These are phyloP conservation scores for Pseudogymnoascus sp. DNA, from an alignment of 2,329 filamentous ascomycete species.

Conservation along the genomic window DNA sequence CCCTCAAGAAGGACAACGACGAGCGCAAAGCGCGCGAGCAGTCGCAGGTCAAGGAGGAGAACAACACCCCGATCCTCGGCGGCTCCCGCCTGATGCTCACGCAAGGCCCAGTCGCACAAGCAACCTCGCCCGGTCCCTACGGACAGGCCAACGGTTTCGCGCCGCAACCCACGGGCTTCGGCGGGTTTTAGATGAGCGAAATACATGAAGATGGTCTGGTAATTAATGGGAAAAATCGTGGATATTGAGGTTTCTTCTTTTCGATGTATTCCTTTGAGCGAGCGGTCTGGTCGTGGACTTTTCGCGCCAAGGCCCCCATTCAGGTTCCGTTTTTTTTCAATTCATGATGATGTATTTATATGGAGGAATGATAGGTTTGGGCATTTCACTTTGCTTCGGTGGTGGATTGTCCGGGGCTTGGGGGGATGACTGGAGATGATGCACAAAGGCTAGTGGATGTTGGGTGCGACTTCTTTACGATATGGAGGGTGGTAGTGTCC, in stretches of 20 bases:
- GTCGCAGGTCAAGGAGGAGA: conserved; percentile 73
- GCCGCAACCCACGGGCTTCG: conserved; percentile 76
- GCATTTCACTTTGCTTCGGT: conserved; percentile 14
- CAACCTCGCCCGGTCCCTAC: conserved; percentile 59
- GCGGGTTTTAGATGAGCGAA: conserved; percentile 37
- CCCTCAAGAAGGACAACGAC: conserved; percentile 92
- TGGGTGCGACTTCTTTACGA: conserved; percentile 12
- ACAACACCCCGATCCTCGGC: conserved; percentile 88
- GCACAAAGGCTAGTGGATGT: conserved; percentile 18
- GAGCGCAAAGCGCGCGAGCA: conserved; percentile 73
- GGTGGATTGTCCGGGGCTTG: background rate
- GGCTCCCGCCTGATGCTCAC: conserved; percentile 90
- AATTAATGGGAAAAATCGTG: conserved; percentile 4
- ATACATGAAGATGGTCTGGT: conserved; percentile 9
- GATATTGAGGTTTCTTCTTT: conserved; percentile 2
- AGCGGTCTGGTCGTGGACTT: background rate
- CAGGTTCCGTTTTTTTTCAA: conserved; percentile 1
- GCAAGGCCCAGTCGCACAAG: conserved; percentile 59
- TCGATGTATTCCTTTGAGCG: conserved; percentile 2
- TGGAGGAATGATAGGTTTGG: conserved; percentile 15
- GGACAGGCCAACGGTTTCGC: conserved; percentile 80
- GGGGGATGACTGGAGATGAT: conserved; percentile 35
- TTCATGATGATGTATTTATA: conserved; percentile 9
- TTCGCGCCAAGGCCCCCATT: background rate
- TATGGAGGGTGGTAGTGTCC: background rate